Base-by-base conservation (phyloP, 169 alveolate species). In the Theileria sp. region DNA sequence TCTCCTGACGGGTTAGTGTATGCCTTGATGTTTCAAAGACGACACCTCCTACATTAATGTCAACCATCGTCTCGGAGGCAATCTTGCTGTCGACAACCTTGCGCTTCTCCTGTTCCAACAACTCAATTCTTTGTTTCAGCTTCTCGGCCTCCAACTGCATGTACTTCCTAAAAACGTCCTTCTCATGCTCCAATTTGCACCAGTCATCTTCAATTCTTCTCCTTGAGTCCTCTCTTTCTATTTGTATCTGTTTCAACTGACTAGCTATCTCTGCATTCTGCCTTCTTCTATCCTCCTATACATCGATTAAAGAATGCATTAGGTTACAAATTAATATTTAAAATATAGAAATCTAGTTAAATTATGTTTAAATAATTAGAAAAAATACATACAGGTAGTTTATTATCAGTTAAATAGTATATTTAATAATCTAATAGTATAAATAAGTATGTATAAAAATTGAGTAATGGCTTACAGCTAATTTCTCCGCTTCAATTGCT, bases 41-140 rank as follows among this genome's bases (percentile, higher is more conserved):
- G 15, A 91, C 96, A 0, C 97, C 97, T 5, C 97, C 97, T 7
- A 94, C 96, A 62, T 94, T 94, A 17, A 94, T 75, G 78, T 93
- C 95, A 3, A 93, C 91, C 92, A 94, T 92, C 7, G 95, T 92
- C 86, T 94, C 96, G 3, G 95, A 86, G 32, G 97, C 97, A 28
- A 92, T 83, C 54, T 91, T 91, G 54, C 67, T 79, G 73, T 91
- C 94, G 30, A 91, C 87, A 54, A 91, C 88, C 75, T 91, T 91
- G 50, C 90, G 74, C 79, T 91, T 86, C 64, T 91, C 94, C 67
- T 84, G 88, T 77, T 91, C 95, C 73, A 92, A 78, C 44, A 91
- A 86, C 77, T 91, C 87, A 68, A 85, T 85, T 28, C 80, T 89
- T 62, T 88, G 92, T 25, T 67, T 74, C 75, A 88, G 61, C 73